A percentile compares a stretch with the other conserved stretches of the same genome.
Evolutionary conservation across 176 grass and related monocot genomes (phyloP).

Genomic region (Miscanthus lutarioriparius): DNA sequence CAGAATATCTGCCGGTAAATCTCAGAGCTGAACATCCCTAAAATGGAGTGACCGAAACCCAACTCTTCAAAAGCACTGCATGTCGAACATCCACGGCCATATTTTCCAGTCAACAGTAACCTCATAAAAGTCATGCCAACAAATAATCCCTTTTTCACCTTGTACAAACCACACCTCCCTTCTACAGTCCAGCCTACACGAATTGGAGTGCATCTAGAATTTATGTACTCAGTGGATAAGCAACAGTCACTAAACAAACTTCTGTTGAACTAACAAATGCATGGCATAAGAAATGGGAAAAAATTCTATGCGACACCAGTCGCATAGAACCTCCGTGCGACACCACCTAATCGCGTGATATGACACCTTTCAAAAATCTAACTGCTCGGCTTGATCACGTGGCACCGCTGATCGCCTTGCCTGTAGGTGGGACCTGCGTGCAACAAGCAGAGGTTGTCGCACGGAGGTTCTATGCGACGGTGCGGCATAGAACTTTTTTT

Average conservation of each 20-base stretch:
- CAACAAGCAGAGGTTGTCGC: no score
- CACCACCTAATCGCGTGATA: no score
- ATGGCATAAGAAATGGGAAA: background rate
- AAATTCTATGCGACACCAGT: no score
- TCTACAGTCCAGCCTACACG: background rate
- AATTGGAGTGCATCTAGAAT: background rate
- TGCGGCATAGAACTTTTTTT: no score
- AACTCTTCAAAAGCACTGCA: background rate
- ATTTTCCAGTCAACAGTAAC: conserved; percentile 17
- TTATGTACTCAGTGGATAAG: background rate
- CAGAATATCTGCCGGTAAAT: background rate
- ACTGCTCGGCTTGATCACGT: no score
- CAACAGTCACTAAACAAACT: background rate
- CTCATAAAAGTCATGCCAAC: background rate
- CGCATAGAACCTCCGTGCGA: no score
- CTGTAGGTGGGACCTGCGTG: no score
- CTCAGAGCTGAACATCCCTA: background rate
- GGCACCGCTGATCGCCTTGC: no score
- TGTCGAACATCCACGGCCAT: background rate
- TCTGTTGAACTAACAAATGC: background rate
- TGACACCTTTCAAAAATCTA: no score
- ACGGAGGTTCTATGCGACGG: no score
- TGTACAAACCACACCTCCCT: background rate
- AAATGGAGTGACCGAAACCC: background rate
- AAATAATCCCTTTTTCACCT: background rate